Conservation (phyloP, 148 eudicot genomes). For the Rhododendron ferrugineum region DNA sequence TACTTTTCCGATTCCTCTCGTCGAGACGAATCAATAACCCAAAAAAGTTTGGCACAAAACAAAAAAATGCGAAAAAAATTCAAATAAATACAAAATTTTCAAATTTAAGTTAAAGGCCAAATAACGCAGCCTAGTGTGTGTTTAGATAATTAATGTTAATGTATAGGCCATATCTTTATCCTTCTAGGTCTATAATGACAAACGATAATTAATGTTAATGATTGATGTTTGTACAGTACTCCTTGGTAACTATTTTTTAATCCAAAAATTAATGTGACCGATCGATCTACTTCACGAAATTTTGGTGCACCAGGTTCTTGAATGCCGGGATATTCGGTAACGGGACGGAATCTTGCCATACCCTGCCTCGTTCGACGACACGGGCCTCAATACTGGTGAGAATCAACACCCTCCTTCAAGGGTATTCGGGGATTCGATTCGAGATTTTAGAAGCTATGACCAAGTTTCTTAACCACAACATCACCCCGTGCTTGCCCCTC, state of each 20-base stretch:
- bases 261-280: not conserved
- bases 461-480: constrained; percentile 19
- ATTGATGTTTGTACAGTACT: too few species aligned
- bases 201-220: too few species aligned
- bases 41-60: too few species aligned
- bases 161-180: too few species aligned
- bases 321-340: not conserved
- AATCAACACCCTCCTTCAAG: constrained; percentile 4
- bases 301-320: constrained; percentile 6
- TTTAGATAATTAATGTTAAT: too few species aligned
- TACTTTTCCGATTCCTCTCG: too few species aligned
- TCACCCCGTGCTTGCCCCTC: constrained; percentile 21
- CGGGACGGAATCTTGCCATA: not conserved
- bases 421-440: constrained; percentile 15
- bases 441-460: constrained; percentile 4
- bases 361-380: not conserved
- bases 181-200: too few species aligned
- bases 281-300: not conserved
- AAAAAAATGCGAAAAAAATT: too few species aligned
- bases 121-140: too few species aligned
- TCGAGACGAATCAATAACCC: too few species aligned
- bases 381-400: not conserved
- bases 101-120: too few species aligned
- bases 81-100: too few species aligned
- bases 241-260: not conserved